Base-by-base conservation (phyloP, 2,329 filamentous ascomycete species). In the Anisogramma anomala region DNA sequence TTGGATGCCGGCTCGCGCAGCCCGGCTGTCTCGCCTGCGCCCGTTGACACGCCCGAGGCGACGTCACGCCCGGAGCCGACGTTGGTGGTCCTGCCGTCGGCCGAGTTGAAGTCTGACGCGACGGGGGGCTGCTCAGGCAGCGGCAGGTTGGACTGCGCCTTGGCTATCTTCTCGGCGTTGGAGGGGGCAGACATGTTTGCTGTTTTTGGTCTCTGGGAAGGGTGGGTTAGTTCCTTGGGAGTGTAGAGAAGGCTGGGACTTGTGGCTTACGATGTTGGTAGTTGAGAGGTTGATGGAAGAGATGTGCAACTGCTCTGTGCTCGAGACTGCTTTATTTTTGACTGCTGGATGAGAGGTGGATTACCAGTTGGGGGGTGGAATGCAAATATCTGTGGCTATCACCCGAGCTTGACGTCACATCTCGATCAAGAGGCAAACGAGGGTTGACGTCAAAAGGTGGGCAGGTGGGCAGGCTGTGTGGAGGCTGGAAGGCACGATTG, bases 71-170 rank as follows among this genome's bases (percentile, higher is more conserved):
- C 80, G 26, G 77, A 74, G 48, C 81, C 81, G 35, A 84, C 76
- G 55, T 84, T 82, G 55, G 84, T 77, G 42, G 65, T 84, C 48
- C 73, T 65, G 23, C 69, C 69, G 53, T 89, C 82, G 37, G 72
- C 67, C 0, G 80, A 84, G 58, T 88, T 78, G 71, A 78, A 87
- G 68, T 91, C 84, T 4, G 82, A 82, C n/a, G 76, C 64, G n/a
- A 63, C 65, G 1, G 83, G 82, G 17, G 84, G 84, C 50, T 88
- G 70, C 2, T 89, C 83, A 14, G 84, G 85, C 37, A 88, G 74
- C 38, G 83, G 82, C 23, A 93, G 77, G 62, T 86, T 85, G 59
- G 77, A 64, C 63, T 80, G 71, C 54, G 70, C 70, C 59, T 82
- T 63, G 39, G 79, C 73, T 56, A 88, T 81, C 60, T 81, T 66